Evolutionary conservation across 1,284 basidiomycete species (phyloP).

Genomic region (Cerioporus squamosus): DNA sequence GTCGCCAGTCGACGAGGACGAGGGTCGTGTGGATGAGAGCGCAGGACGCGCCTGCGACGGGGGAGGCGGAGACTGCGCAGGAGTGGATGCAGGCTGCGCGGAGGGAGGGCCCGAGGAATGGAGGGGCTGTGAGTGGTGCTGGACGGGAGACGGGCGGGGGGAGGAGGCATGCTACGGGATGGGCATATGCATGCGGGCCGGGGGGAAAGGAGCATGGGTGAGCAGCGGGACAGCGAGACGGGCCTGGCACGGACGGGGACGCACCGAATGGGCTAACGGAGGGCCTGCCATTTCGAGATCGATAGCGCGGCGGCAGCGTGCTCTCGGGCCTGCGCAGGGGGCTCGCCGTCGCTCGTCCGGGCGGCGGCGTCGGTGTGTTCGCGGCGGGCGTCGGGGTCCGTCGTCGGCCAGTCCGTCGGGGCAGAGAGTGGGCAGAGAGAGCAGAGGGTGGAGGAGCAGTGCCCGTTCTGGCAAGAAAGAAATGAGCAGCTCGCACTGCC

Average conservation of each 20-base stretch:
- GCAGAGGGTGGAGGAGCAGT: neutral
- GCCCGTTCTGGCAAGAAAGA: neutral
- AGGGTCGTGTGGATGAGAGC: slow-evolving; percentile 3
- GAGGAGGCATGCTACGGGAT: slow-evolving; percentile 1
- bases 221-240: neutral
- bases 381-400: neutral
- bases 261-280: slow-evolving; percentile 11
- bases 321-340: neutral
- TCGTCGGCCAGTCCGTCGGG: neutral
- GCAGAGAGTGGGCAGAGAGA: neutral
- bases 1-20: slow-evolving; percentile 11
- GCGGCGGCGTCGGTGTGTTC: too few relatives aligned
- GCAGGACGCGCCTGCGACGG: neutral
- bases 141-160: slow-evolving; percentile 2
- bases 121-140: slow-evolving; percentile 3
- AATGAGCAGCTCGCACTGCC: too few relatives aligned
- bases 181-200: neutral
- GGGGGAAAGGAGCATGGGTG: neutral
- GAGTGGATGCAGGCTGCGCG: slow-evolving; percentile 10
- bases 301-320: slow-evolving; percentile 2
- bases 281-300: slow-evolving; percentile 20
- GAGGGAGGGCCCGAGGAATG: slow-evolving; percentile 11
- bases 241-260: neutral
- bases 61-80: slow-evolving; percentile 16
- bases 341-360: neutral